phyloP scores from a whole-genome alignment of 805 yeast genomes.

The Saturnispora diversa region DNA sequence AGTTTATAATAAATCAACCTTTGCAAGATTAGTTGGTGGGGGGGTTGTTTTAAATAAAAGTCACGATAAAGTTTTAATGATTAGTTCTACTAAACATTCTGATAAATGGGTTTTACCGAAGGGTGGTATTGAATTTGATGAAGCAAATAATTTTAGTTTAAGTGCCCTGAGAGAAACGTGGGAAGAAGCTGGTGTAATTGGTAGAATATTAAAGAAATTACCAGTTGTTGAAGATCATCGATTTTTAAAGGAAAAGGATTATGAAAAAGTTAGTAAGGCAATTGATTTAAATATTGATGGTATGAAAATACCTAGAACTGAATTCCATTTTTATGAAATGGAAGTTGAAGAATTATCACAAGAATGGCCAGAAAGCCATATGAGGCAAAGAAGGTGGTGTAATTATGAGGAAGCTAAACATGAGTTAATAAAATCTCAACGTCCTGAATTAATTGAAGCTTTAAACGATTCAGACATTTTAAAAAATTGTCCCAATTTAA shows the following conservation, averaged over 20 bases:
- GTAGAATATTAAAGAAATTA: constrained; percentile 43
- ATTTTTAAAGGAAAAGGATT: constrained; percentile 19
- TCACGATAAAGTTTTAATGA: constrained; percentile 61
- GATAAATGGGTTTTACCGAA: constrained; percentile 86
- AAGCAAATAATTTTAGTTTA: constrained; percentile 35
- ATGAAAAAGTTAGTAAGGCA: constrained; percentile 15
- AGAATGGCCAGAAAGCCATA: constrained; percentile 67
- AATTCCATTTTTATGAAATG: constrained; percentile 84
- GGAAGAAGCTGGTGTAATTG: constrained; percentile 95
- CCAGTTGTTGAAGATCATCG: constrained; percentile 58
- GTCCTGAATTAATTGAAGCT: constrained; percentile 64
- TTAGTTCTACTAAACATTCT: constrained; percentile 62
- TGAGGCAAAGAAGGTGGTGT: constrained; percentile 70
- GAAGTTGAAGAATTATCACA: constrained; percentile 43
- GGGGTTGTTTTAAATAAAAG: constrained; percentile 62
- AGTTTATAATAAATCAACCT: constrained; percentile 48
- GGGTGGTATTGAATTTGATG: constrained; percentile 92
- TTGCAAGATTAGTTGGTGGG: constrained; percentile 90
- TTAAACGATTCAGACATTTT: constrained; percentile 46
- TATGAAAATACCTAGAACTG: constrained; percentile 54
- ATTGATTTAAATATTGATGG: constrained; percentile 18
- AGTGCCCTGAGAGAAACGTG: constrained; percentile 86
- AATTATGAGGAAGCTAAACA: constrained; percentile 56
- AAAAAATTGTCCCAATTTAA: constrained; percentile 28
- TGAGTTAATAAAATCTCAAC: constrained; percentile 45